phyloP scores from a whole-genome alignment of 257 asterid species.

The Petunia axillaris region DNA sequence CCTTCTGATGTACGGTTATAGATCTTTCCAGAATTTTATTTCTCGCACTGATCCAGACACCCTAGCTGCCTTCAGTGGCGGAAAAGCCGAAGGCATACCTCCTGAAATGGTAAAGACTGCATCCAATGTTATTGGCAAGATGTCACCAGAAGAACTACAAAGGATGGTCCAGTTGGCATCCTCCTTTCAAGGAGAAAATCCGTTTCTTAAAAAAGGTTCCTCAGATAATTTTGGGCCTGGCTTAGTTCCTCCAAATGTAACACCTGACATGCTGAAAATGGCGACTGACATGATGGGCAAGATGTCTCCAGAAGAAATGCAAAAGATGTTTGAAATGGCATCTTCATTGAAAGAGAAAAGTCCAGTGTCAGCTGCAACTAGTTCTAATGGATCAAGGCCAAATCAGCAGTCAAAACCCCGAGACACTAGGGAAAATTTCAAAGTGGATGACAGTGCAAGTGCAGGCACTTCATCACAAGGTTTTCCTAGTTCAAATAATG shows the following conservation, averaged over 20 bases:
- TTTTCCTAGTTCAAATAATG: slow-evolving; percentile 37
- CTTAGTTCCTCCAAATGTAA: slow-evolving; percentile 54
- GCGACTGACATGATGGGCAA: slow-evolving; percentile 86
- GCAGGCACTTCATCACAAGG: slow-evolving; percentile 55
- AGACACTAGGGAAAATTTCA: slow-evolving; percentile 38
- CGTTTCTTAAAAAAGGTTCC: slow-evolving; percentile 44
- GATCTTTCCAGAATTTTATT: slow-evolving; percentile 83
- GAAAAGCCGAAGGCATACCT: slow-evolving; percentile 70
- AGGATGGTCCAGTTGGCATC: slow-evolving; percentile 82
- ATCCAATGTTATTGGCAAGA: slow-evolving; percentile 65
- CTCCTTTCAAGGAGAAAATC: slow-evolving; percentile 66
- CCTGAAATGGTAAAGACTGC: slow-evolving; percentile 92
- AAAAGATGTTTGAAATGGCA: slow-evolving; percentile 76
- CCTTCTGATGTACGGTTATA: slow-evolving; percentile 37
- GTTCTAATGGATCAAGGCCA: slow-evolving; percentile 43
- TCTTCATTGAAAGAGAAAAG: slow-evolving; percentile 70
- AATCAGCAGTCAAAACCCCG: slow-evolving; percentile 38
- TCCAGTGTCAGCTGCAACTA: slow-evolving; percentile 45
- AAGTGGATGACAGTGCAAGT: slow-evolving; percentile 39
- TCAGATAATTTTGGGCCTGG: slow-evolving; percentile 47
- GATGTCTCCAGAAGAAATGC: slow-evolving; percentile 83
- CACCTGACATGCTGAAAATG: slow-evolving; percentile 90
- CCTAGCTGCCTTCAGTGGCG: slow-evolving; percentile 71
- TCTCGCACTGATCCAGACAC: slow-evolving; percentile 82
- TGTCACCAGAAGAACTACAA: slow-evolving; percentile 92